Percentiles rank a stretch among this genome's conserved stretches.
These are phyloP conservation scores for Aspergillus pseudoglaucus DNA, from an alignment of 2,329 filamentous ascomycete species.

Conservation along the genomic window DNA sequence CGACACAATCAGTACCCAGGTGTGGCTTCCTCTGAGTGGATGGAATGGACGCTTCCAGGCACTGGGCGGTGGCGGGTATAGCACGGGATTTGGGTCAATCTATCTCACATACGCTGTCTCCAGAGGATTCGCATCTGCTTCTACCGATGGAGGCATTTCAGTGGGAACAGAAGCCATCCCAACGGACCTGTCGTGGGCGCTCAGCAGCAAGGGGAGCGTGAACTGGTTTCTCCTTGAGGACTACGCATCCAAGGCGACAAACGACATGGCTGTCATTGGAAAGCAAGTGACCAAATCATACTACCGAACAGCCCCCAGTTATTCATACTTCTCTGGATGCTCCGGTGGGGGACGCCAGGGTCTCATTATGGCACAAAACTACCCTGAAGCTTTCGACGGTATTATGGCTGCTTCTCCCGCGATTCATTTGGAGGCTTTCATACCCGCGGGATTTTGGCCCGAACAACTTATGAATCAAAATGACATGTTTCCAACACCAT, in stretches of 20 bases:
- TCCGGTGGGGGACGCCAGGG: conserved; percentile 18
- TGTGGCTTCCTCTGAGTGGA: neutral
- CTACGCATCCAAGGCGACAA: conserved; percentile 25
- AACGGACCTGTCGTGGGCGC: neutral
- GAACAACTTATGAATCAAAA: neutral
- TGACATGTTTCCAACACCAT: neutral
- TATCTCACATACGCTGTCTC: neutral
- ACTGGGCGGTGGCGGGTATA: neutral
- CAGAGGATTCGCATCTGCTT: neutral
- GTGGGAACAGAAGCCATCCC: neutral
- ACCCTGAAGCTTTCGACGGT: conserved; percentile 53
- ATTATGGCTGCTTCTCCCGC: conserved; percentile 34
- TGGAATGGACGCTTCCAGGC: neutral
- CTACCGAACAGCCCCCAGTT: conserved; percentile 18
- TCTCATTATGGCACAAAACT: conserved; percentile 40
- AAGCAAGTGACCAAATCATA: conserved; percentile 18
- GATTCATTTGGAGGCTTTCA: neutral
- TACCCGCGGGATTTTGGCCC: neutral
- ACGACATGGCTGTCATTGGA: conserved; percentile 30
- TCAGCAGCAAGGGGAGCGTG: neutral
- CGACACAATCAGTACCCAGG: neutral
- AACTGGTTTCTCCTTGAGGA: conserved; percentile 22
- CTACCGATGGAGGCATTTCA: neutral
- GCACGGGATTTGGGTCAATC: neutral
- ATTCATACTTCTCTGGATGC: conserved; percentile 18